These are phyloP conservation scores for Eucalyptus paniculata DNA, from an alignment of 345 rosid species.

Conservation along the genomic window DNA sequence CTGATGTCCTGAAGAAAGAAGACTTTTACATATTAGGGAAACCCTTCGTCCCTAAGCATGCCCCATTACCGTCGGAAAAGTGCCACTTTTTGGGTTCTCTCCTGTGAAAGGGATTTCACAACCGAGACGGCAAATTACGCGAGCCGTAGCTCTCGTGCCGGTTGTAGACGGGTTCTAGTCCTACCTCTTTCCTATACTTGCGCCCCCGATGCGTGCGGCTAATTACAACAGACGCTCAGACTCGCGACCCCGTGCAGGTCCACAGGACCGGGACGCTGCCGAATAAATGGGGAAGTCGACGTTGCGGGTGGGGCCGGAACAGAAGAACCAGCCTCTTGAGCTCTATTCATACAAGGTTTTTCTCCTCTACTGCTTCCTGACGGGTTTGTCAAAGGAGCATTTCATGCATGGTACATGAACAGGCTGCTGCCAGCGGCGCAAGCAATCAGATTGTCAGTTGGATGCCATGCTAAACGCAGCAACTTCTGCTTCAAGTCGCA, in stretches of 20 bases:
- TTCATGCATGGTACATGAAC: slow-evolving; percentile 39
- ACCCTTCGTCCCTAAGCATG: background rate
- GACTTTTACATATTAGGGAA: background rate
- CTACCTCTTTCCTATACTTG: background rate
- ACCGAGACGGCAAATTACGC: background rate
- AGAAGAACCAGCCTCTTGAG: background rate
- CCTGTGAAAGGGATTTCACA: background rate
- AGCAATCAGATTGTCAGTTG: slow-evolving; percentile 34
- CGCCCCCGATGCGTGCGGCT: background rate
- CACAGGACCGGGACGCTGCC: background rate
- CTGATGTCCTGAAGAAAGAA: background rate
- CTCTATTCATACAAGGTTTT: background rate
- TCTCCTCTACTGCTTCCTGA: background rate
- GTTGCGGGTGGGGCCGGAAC: background rate
- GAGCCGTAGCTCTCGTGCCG: background rate
- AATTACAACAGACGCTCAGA: background rate
- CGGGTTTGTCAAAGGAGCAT: background rate
- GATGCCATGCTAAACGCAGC: slow-evolving; percentile 57
- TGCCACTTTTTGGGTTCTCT: background rate
- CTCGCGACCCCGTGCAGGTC: background rate
- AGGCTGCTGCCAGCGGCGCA: slow-evolving; percentile 49
- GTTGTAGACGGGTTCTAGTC: background rate
- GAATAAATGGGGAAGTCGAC: background rate
- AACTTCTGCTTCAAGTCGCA: slow-evolving; percentile 28
- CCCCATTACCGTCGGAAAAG: background rate